phyloP scores from a whole-genome alignment of 2,329 filamentous ascomycete genomes.

The Sordariomycetes sp. region DNA sequence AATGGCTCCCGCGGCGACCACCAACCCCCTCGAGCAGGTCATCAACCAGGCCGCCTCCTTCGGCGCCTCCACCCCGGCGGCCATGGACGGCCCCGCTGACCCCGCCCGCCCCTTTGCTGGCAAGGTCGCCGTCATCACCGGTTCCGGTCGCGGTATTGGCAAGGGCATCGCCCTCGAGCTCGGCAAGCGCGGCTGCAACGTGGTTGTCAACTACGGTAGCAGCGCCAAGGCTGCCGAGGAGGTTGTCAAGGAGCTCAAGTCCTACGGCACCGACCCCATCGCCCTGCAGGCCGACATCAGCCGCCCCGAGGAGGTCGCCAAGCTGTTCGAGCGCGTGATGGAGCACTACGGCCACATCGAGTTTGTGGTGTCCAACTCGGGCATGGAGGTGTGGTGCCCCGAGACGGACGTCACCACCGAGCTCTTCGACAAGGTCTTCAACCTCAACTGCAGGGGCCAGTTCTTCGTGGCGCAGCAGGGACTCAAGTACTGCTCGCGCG shows the following conservation, averaged over 20 bases:
- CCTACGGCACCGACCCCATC: constrained; percentile 45
- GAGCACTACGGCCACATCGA: constrained; percentile 58
- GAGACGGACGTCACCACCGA: constrained; percentile 59
- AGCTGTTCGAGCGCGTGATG: constrained; percentile 55
- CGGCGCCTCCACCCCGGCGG: neutral
- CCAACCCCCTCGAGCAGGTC: constrained; percentile 7
- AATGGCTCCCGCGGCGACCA: constrained; percentile 9
- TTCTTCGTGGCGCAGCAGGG: constrained; percentile 72
- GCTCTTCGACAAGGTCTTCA: constrained; percentile 63
- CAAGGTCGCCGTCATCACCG: constrained; percentile 53
- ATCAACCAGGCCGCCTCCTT: neutral
- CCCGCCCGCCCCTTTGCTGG: constrained; percentile 29
- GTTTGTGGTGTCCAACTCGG: constrained; percentile 63
- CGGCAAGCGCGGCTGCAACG: constrained; percentile 50
- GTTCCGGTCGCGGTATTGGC: constrained; percentile 55
- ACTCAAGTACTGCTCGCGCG: constrained; percentile 58
- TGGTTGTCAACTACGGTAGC: constrained; percentile 58
- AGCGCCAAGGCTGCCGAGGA: constrained; percentile 43
- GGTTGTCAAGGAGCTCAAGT: constrained; percentile 41
- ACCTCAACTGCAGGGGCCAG: constrained; percentile 60
- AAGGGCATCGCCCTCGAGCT: constrained; percentile 57
- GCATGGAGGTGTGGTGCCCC: constrained; percentile 61
- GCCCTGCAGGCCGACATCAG: constrained; percentile 57
- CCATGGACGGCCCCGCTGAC: constrained; percentile 12
- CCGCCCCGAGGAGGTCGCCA: constrained; percentile 44